Percentiles rank a stretch among this genome's conserved stretches.
Conservation (phyloP, 805 yeast genomes). For the Metschnikowia lachancei region DNA sequence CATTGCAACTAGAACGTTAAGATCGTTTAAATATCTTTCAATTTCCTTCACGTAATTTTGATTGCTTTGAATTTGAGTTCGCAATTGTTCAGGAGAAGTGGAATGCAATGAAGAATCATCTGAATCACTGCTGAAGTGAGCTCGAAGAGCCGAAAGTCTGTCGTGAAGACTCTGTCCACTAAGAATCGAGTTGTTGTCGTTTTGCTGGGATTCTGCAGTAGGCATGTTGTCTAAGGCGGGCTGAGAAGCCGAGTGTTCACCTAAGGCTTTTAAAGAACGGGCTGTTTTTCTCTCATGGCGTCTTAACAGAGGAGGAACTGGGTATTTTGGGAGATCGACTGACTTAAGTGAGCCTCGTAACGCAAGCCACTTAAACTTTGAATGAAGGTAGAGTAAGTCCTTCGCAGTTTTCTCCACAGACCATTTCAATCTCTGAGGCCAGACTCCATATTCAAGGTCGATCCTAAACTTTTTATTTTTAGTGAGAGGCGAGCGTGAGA, state of each 20-base stretch:
- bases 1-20: conserved; percentile 59
- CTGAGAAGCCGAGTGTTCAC: neutral
- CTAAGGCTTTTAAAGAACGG: neutral
- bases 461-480: conserved; percentile 53
- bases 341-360: conserved; percentile 24
- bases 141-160: conserved; percentile 29
- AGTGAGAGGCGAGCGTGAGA: conserved; percentile 38
- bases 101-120: conserved; percentile 21
- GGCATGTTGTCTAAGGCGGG: conserved; percentile 1
- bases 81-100: conserved; percentile 34
- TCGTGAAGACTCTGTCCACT: conserved; percentile 25
- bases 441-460: conserved; percentile 89
- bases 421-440: conserved; percentile 78
- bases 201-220: conserved; percentile 4
- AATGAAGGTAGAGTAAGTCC: conserved; percentile 71
- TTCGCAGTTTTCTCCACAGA: conserved; percentile 65
- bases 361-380: conserved; percentile 51
- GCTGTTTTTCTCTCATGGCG: conserved; percentile 10
- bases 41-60: conserved; percentile 46
- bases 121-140: conserved; percentile 29
- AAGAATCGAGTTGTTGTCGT: conserved; percentile 23
- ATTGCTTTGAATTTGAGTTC: conserved; percentile 26
- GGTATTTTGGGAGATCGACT: conserved; percentile 45
- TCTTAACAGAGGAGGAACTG: conserved; percentile 37
- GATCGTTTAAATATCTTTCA: conserved; percentile 63